Base-by-base conservation (phyloP, 495 filamentous ascomycete species). In the Lindgomyces ingoldianus region DNA sequence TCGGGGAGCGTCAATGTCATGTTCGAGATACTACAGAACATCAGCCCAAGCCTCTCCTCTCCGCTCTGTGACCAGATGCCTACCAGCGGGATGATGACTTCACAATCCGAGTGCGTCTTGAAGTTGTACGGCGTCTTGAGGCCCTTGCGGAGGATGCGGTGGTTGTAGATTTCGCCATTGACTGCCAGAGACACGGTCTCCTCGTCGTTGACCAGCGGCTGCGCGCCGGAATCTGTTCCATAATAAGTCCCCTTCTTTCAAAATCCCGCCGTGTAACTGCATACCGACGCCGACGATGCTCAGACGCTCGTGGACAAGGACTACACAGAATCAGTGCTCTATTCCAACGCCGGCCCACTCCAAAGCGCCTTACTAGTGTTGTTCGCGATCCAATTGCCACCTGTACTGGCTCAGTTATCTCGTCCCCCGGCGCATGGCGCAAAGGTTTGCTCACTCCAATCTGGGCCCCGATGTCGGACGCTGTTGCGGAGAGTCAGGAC, bases 91-190 rank as follows among this genome's bases (percentile, higher is more conserved):
- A 98, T 91, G 74, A 98, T 93, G 72, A 98, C 91, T 78, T 98
- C 94, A 78, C 94, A 98, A 70, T 98, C 94, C 29, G 93, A 96
- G 73, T 94, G 88, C 53, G 94, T 98, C 85, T 95, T 96, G 84
- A 96, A 98, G 77, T 89, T 85, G 76, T 96, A 93, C 24, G 87
- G 84, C 22, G 77, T 79, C 77, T 90, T 90, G 72, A 97, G 77
- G 63, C 78, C 80, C 78, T 96, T 97, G 66, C 94, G 87, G 68
- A 98, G 80, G 68, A 96, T 84, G 65, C 92, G 87, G 79, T 98
- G 94, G 85, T 98, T 98, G 83, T 98, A 98, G 76, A 98, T 98
- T 78, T 98, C 94, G 78, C 94, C 94, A 78, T 98, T 98, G 86
- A 97, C 94, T 61, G 94, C 94, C 51, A 98, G 84, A 60, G 91